A percentile compares a stretch with the other conserved stretches of the same genome.
phyloP scores from a whole-genome alignment of 2,329 filamentous ascomycete genomes.

The Penicillium sp. region DNA sequence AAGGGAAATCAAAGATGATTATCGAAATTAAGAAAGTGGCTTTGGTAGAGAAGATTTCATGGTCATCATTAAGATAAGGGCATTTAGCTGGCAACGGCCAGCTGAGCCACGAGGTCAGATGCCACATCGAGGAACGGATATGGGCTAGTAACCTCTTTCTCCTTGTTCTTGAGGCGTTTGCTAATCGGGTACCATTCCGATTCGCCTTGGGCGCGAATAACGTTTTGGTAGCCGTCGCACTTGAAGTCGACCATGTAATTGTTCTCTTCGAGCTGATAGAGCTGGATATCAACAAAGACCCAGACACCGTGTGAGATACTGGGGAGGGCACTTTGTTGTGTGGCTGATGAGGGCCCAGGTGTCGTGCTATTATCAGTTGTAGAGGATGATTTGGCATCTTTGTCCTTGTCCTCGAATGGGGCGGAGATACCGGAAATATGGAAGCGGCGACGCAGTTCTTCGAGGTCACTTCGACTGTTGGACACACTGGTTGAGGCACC shows the following conservation, averaged over 20 bases:
- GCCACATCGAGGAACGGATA: conserved; percentile 96
- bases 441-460: conserved; percentile 41
- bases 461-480: conserved; percentile 43
- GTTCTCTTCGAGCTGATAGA: conserved; percentile 87
- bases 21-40: conserved; percentile 5
- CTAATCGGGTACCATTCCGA: conserved; percentile 50
- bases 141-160: conserved; percentile 92
- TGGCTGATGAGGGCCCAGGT: conserved; percentile 39
- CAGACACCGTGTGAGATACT: conserved; percentile 68
- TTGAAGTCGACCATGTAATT: conserved; percentile 98
- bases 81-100: conserved; percentile 70
- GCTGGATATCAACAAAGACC: conserved; percentile 92
- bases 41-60: conserved; percentile 11
- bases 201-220: conserved; percentile 55
- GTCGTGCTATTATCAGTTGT: conserved; percentile 34
- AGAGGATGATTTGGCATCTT: conserved; percentile 24
- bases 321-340: conserved; percentile 34
- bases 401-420: conserved; percentile 33
- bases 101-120: conserved; percentile 84
- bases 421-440: conserved; percentile 34
- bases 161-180: conserved; percentile 60
- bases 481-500: conserved; percentile 39
- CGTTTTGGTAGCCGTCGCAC: conserved; percentile 93
- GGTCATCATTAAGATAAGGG: conserved; percentile 7
- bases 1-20: conserved; percentile 8